Base-by-base conservation (phyloP, 1,139 yeast genomes). In the Blastobotrys arbuscula region DNA sequence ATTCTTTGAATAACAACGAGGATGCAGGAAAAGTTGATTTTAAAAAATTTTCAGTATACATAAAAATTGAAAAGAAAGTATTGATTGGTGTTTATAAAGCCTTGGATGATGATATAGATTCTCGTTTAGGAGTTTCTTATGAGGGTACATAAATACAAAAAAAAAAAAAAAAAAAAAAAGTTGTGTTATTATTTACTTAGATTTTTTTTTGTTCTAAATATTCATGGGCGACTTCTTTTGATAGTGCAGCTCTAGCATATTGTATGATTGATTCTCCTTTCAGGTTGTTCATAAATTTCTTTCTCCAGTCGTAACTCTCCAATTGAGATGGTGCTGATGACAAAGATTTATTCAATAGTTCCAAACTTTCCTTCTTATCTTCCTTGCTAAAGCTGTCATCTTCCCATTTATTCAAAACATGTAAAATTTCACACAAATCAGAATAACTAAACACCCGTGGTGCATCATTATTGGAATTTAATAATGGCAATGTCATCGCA, bases 351-450 rank as follows among this genome's bases (percentile, higher is more conserved):
- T 47, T 50, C 16, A 59, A 35, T 6, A 55, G 50, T 13, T 42
- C 45, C 30, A 40, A 24, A 2, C 59, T 57, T 16, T 36, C 47
- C 16, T 51, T 43, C 18, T 43, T 31, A 7, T 48, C 46, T 16
- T 53, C 50, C 4, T 46, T 36, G 10, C 41, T 50, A 24, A 24
- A 24, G 10, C 9, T 24, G 26, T 42, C 47, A 34, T 57, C 55
- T 54, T 77, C 79, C 65, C 70, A 79, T 39, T 64, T 63, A 55
- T 78, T 80, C 31, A 79, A 63, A 30, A 76, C 69, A 50, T 74
- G 78, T 45, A 78, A 71, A 28, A 78, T 65, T 16, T 72, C 62
- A 20, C 78, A 69, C 47, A 78, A 62, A 48, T 78, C 81, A 1
- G 75, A 19, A 2, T 55, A 44, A 13, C 48, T 49, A 47, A 61